Base-by-base conservation (phyloP, 1,284 basidiomycete genomes). In the Cutaneotrichosporon sp. region DNA sequence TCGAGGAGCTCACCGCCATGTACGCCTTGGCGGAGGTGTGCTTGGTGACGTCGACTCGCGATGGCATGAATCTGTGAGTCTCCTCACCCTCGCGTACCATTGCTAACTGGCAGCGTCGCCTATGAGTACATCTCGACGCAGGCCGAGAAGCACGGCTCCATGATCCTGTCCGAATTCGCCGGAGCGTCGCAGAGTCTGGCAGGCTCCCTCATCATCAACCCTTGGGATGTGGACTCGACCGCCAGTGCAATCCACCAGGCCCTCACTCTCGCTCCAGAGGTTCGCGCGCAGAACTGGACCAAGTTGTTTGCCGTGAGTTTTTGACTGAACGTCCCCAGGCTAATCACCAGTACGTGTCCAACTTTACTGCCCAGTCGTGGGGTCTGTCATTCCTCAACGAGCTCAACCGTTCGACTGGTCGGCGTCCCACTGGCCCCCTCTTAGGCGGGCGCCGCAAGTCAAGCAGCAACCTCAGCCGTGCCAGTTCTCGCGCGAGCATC, bases 41-140 rank as follows among this genome's bases (percentile, higher is more conserved):
- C 76, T 82, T 99, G 50, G 92, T 99, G 59, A 93, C 92, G 16
- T 91, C 88, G 73, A 99, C 97, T 9, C 83, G 95, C 50, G 95
- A 99, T 74, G 95, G 95, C 49, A 99, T 99, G 97, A 99, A 99
- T 80, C 82, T 99, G 74, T 49, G 24, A 42, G 56, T 55, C 7
- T 18, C 25, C 3, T 42, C 7, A 4, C n/a, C n/a, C n/a, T n/a
- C n/a, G n/a, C n/a, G n/a, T n/a, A n/a, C n/a, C n/a, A 24, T 42
- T 55, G 38, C 58, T 57, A n/a, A 54, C 27, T 1, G 66, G 16
- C 68, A 95, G 93, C 1, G 93, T 98, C n/a, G 97, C 95, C 11
- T 99, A 99, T 81, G 97, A 99, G 79, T 99, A 99, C 79, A 90
- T 98, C 72, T 94, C 95, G 0, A 95, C 92, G 72, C 97, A 99